Evolutionary conservation across 768 basidiomycete species (phyloP).

Genomic region (Rhizopogon sp.): DNA sequence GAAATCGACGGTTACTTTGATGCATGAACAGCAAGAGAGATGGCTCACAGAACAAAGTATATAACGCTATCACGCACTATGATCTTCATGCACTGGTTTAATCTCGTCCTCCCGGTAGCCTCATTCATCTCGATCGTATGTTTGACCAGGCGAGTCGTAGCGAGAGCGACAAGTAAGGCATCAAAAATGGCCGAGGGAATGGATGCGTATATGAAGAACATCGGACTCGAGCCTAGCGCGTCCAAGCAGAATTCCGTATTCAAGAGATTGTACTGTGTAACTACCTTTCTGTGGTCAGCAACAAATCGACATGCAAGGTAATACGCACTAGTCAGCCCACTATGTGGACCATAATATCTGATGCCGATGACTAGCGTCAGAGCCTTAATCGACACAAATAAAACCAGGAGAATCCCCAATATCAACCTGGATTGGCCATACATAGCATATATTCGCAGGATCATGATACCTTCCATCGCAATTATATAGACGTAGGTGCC

Average conservation of each 20-base stretch:
- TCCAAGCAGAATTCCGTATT: background rate
- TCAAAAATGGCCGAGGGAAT: constrained; percentile 5
- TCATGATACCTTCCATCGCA: constrained; percentile 9
- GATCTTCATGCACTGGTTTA: constrained; percentile 8
- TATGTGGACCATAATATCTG: background rate
- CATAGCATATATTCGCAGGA: constrained; percentile 12
- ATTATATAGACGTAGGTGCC: background rate
- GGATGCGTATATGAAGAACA: background rate
- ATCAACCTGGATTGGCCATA: constrained; percentile 2
- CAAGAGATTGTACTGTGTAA: background rate
- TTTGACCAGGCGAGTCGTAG: constrained; percentile 5
- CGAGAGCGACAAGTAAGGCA: constrained; percentile 3
- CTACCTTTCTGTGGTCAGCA: background rate
- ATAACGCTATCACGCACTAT: constrained; percentile 6
- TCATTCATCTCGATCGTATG: constrained; percentile 3
- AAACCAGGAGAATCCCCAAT: background rate
- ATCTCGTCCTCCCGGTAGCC: background rate
- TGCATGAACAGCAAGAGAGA: background rate
- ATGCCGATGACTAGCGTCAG: background rate
- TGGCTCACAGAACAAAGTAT: constrained; percentile 9
- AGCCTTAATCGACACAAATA: constrained; percentile 1
- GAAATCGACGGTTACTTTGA: background rate
- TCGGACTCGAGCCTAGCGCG: background rate
- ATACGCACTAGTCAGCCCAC: constrained; percentile 1
- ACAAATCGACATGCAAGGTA: background rate